phyloP scores from a whole-genome alignment of 768 basidiomycete species.

The Ramaria sp. region DNA sequence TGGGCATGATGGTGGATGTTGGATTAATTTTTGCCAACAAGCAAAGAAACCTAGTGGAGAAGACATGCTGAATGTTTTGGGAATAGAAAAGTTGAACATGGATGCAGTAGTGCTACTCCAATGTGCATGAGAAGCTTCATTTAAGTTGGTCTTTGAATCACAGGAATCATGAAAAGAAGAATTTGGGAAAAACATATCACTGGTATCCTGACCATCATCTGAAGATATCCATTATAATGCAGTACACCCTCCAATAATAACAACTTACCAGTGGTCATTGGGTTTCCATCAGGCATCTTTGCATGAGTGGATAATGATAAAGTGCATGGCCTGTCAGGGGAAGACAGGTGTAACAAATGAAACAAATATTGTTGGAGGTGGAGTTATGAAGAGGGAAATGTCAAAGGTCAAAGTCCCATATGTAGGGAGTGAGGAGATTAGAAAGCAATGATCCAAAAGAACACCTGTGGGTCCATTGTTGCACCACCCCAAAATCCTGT shows the following conservation, averaged over 20 bases:
- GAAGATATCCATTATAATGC: neutral
- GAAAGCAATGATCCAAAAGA: no score
- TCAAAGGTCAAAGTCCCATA: no score
- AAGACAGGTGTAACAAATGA: neutral
- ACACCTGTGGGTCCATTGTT: no score
- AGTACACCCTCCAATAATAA: neutral
- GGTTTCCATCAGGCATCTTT: neutral
- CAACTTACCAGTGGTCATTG: neutral
- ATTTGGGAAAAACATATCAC: neutral
- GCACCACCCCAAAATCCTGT: no score
- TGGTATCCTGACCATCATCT: neutral
- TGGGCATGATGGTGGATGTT: neutral
- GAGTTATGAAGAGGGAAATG: no score
- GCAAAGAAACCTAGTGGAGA: neutral
- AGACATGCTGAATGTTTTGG: neutral
- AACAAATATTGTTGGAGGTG: no score
- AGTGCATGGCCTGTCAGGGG: neutral
- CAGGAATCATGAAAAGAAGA: neutral
- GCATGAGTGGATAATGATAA: neutral
- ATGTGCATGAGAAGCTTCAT: neutral
- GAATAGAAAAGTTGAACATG: neutral
- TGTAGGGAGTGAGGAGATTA: no score
- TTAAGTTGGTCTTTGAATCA: neutral
- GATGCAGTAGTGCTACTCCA: neutral
- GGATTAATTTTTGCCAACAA: neutral